Percentiles rank a stretch among this genome's conserved stretches.
Conservation (phyloP, 2,329 filamentous ascomycete species). For the Monosporascus sp. region DNA sequence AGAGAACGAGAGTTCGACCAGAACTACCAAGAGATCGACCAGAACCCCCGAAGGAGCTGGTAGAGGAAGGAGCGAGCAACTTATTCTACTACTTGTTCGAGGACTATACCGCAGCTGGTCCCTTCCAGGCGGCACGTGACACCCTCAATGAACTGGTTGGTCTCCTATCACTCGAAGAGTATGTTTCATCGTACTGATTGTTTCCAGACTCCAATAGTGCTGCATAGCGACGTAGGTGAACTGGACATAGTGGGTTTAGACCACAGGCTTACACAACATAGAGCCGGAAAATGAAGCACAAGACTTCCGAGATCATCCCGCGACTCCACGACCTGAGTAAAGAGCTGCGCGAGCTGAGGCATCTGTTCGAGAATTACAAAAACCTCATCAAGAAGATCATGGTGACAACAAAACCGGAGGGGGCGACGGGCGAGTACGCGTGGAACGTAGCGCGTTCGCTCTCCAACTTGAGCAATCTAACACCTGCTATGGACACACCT, state of each 20-base stretch:
- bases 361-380: slow-evolving; percentile 56
- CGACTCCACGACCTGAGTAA: slow-evolving; percentile 55
- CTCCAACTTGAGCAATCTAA: neutral
- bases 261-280: slow-evolving; percentile 5
- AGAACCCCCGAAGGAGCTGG: slow-evolving; percentile 6
- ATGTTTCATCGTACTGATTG: slow-evolving; percentile 7
- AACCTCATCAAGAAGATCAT: slow-evolving; percentile 55
- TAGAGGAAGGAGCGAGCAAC: slow-evolving; percentile 49
- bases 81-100: slow-evolving; percentile 65
- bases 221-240: slow-evolving; percentile 29
- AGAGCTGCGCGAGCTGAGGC: slow-evolving; percentile 54
- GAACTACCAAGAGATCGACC: neutral
- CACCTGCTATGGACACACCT: neutral
- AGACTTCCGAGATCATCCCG: slow-evolving; percentile 50
- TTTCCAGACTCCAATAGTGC: slow-evolving; percentile 28
- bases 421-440: slow-evolving; percentile 3
- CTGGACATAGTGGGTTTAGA: neutral
- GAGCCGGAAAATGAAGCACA: slow-evolving; percentile 29
- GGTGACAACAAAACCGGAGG: slow-evolving; percentile 30
- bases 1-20: slow-evolving; percentile 15
- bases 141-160: slow-evolving; percentile 44
- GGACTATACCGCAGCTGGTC: slow-evolving; percentile 57
- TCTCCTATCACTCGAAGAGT: neutral
- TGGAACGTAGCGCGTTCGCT: neutral
- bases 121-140: slow-evolving; percentile 40